These are phyloP conservation scores for Trapa incisa DNA, from an alignment of 345 rosid genomes.

Conservation along the genomic window DNA sequence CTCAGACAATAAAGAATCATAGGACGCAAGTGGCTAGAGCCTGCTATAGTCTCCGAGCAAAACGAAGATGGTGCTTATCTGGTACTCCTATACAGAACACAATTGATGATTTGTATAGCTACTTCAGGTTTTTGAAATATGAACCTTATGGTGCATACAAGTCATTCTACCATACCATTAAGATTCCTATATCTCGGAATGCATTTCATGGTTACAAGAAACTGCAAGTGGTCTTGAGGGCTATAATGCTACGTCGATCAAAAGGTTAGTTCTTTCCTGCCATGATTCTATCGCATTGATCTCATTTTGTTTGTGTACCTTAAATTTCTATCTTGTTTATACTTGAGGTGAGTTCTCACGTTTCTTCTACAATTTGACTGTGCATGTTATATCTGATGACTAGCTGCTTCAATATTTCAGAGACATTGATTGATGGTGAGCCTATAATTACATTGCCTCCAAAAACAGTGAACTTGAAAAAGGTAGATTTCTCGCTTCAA, in stretches of 20 bases:
- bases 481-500: slow-evolving; percentile 65
- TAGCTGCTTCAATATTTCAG: slow-evolving; percentile 26
- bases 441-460: slow-evolving; percentile 83
- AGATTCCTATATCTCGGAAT: slow-evolving; percentile 61
- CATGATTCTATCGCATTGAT: not conserved
- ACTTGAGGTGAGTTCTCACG: not conserved
- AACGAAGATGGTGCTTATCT: slow-evolving; percentile 94
- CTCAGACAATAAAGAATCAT: slow-evolving; percentile 97
- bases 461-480: slow-evolving; percentile 45
- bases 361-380: not conserved
- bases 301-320: not conserved
- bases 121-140: slow-evolving; percentile 84
- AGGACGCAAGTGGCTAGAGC: slow-evolving; percentile 97
- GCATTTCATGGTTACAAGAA: slow-evolving; percentile 73
- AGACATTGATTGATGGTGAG: slow-evolving; percentile 71
- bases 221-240: slow-evolving; percentile 80
- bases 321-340: not conserved
- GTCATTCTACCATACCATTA: slow-evolving; percentile 49
- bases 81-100: slow-evolving; percentile 96
- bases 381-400: not conserved
- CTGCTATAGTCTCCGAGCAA: slow-evolving; percentile 90
- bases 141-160: slow-evolving; percentile 71
- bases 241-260: slow-evolving; percentile 93
- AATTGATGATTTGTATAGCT: slow-evolving; percentile 87
- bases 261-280: slow-evolving; percentile 46